These are phyloP conservation scores for Botryotinia globosa DNA, from an alignment of 2,329 filamentous ascomycete genomes.

Conservation along the genomic window DNA sequence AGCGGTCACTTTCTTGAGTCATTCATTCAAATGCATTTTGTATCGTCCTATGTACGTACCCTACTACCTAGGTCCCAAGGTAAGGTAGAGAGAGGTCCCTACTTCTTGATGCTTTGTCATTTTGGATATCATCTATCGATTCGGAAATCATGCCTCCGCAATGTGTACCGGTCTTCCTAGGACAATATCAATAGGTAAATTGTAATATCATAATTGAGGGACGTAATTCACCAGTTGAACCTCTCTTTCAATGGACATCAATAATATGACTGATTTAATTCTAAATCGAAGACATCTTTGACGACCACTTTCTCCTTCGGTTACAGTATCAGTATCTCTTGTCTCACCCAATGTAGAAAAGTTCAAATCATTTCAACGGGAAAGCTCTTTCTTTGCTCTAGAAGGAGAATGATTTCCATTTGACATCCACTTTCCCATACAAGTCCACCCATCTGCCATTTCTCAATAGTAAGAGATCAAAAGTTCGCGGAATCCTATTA, in stretches of 20 bases:
- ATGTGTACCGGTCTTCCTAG: not conserved
- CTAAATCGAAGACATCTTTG: not conserved
- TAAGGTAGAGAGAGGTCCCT: too few species aligned
- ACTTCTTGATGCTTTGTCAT: not conserved
- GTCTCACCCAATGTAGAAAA: not conserved
- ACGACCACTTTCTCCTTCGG: not conserved
- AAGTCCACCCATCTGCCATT: not conserved
- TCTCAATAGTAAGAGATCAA: not conserved
- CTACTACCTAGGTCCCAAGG: not conserved
- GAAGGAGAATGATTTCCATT: conserved; percentile 8
- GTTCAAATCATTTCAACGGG: not conserved
- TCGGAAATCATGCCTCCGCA: not conserved
- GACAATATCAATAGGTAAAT: not conserved
- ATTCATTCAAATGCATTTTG: not conserved
- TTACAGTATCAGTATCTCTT: conserved; percentile 13
- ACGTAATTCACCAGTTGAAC: not conserved
- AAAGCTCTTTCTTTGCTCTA: not conserved
- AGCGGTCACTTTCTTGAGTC: conserved; percentile 7
- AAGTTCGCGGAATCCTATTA: not conserved
- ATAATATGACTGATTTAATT: not conserved
- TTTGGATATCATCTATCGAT: not conserved
- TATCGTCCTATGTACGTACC: not conserved
- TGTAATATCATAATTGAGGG: not conserved
- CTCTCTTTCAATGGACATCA: not conserved
- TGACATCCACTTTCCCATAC: conserved; percentile 6